phyloP scores from a whole-genome alignment of 2,329 filamentous ascomycete genomes.

The Aspergillus amoenus region DNA sequence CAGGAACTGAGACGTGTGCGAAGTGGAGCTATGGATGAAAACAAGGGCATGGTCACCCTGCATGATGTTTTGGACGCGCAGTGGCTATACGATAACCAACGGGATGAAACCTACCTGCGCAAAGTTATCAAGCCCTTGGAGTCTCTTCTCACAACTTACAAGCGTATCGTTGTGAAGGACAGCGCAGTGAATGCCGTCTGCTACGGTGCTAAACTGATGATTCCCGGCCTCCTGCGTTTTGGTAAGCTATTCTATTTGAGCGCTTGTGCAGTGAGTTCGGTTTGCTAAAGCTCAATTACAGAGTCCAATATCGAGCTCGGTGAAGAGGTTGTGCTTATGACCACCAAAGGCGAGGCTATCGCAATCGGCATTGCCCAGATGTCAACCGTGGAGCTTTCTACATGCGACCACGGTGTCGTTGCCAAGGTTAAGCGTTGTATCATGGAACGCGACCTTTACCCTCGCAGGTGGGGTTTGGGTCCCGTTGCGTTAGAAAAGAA shows the following conservation, averaged over 20 bases:
- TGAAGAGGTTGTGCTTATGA: conserved; percentile 97
- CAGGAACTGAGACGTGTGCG: conserved; percentile 94
- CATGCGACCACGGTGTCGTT: conserved; percentile 95
- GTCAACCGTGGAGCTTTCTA: conserved; percentile 95
- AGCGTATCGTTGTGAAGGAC: conserved; percentile 97
- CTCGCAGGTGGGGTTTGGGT: conserved; percentile 92
- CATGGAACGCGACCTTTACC: conserved; percentile 99
- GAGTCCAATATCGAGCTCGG: conserved; percentile 89
- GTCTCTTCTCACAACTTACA: conserved; percentile 87
- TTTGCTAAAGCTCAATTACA: conserved; percentile 34
- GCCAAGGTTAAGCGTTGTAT: conserved; percentile 99
- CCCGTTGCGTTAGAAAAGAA: conserved; percentile 96
- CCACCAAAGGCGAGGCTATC: conserved; percentile 98
- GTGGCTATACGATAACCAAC: conserved; percentile 92
- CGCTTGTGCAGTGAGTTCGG: neutral
- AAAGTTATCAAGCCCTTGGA: conserved; percentile 90
- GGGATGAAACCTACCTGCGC: conserved; percentile 89
- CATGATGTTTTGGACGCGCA: conserved; percentile 96
- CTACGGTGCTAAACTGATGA: conserved; percentile 98
- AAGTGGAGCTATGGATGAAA: conserved; percentile 92
- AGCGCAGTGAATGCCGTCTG: conserved; percentile 95
- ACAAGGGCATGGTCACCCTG: conserved; percentile 82
- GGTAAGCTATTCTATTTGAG: conserved; percentile 52
- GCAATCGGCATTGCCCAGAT: conserved; percentile 95
- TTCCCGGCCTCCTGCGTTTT: conserved; percentile 91